Base-by-base conservation (phyloP, 495 filamentous ascomycete genomes). In the Penicillium canariense region DNA sequence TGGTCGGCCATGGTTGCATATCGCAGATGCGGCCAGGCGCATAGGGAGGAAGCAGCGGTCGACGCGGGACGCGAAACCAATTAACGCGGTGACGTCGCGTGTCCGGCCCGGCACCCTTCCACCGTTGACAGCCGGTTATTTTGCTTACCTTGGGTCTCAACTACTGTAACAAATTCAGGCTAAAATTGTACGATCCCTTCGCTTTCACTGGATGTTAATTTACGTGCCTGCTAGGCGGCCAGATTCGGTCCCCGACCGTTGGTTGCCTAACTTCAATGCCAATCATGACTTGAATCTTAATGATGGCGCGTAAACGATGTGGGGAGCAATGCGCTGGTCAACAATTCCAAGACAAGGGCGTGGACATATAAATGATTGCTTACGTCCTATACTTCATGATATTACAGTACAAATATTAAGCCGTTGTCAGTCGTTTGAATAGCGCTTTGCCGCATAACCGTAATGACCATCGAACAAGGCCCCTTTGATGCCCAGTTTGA, bases 1-100 rank as follows among this genome's bases (percentile, higher is more conserved):
- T 61, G 55, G 34, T 54, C 64, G 20, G 67, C 64, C 69, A 74
- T 74, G 62, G 59, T 71, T 58, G 67, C 61, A 72, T 65, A 32
- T 40, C 30, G 55, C 18, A 42, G 34, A 48, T 42, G 32, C 9
- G 20, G 39, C 48, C 27, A 22, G 52, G 11, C 22, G 56, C 20
- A 46, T 22, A 45, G 45, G 27, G 38, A 38, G 26, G 34, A 39
- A 38, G 32, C 17, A 51, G 2, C 20, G 26, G 50, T 26, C 7
- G 43, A 46, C 43, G 43, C 43, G 43, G 49, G 34, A 54, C 55
- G 48, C 55, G 55, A 56, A 55, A 50, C 25, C 49, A 47, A 53
- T 63, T 52, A 61, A 64, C 58, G 61, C 58, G 58, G 58, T 54
- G 59, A 59, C 55, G 53, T 56, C 53, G 47, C 61, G 61, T 54